phyloP scores from a whole-genome alignment of 1,139 yeast genomes.

The Nadsonia starkeyi-henricii region DNA sequence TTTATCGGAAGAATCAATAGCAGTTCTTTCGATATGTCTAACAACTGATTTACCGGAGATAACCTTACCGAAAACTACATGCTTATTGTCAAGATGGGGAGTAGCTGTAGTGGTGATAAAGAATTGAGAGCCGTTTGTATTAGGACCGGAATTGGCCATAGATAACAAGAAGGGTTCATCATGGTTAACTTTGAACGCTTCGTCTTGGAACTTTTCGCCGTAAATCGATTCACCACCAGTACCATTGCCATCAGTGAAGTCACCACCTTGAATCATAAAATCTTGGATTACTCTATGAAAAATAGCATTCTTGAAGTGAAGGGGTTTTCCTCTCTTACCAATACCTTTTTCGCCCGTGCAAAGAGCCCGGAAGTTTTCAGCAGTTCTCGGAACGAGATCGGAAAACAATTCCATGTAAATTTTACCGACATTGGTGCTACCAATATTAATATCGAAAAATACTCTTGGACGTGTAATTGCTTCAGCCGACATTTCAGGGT shows the following conservation, averaged over 20 bases:
- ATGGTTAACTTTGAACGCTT: conserved; percentile 63
- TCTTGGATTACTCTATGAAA: conserved; percentile 84
- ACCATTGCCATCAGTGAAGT: conserved; percentile 78
- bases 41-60: conserved; percentile 71
- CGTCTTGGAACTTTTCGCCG: conserved; percentile 93
- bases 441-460: conserved; percentile 62
- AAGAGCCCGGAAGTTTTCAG: conserved; percentile 41
- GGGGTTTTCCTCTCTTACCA: conserved; percentile 48
- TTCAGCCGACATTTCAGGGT: neutral
- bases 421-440: conserved; percentile 53
- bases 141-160: conserved; percentile 95
- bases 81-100: conserved; percentile 83
- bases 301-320: conserved; percentile 60
- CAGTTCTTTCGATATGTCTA: conserved; percentile 57
- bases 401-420: conserved; percentile 33
- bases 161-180: conserved; percentile 77
- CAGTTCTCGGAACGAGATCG: conserved; percentile 32
- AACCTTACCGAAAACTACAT: conserved; percentile 90
- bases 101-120: conserved; percentile 75
- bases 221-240: conserved; percentile 93
- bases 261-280: conserved; percentile 54
- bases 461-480: conserved; percentile 33
- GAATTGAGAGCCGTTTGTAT: conserved; percentile 92
- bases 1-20: conserved; percentile 56
- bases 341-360: conserved; percentile 62